phyloP scores from a whole-genome alignment of 345 rosid species.

The Chamaenerion angustifolium region DNA sequence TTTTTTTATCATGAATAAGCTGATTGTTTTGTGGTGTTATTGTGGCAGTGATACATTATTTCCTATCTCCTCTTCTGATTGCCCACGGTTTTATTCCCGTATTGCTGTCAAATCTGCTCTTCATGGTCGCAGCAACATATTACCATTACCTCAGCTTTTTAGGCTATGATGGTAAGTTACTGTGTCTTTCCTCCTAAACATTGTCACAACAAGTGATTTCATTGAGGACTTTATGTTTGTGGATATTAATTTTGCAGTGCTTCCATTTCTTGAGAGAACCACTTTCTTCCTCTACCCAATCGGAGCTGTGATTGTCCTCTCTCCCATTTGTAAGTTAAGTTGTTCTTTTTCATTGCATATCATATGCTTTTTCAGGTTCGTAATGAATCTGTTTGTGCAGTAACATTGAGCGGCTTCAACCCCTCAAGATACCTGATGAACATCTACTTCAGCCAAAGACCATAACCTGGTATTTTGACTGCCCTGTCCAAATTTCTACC shows the following conservation, averaged over 20 bases:
- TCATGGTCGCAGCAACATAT: slow-evolving; percentile 85
- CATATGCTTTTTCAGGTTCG: background rate
- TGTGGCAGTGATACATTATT: slow-evolving; percentile 78
- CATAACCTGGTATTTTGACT: too few species aligned
- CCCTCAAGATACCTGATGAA: slow-evolving; percentile 96
- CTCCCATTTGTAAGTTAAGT: slow-evolving; percentile 80
- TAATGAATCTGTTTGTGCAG: slow-evolving; percentile 30
- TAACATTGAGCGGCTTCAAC: slow-evolving; percentile 88
- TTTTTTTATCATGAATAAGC: too few species aligned
- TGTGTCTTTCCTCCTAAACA: background rate
- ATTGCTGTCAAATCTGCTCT: slow-evolving; percentile 75
- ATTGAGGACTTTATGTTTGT: too few species aligned
- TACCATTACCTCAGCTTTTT: slow-evolving; percentile 97
- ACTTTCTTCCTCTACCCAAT: slow-evolving; percentile 95
- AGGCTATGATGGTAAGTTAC: slow-evolving; percentile 80
- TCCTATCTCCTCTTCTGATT: slow-evolving; percentile 72
- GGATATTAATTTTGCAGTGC: slow-evolving; percentile 34
- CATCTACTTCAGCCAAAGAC: slow-evolving; percentile 68
- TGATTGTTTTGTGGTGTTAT: slow-evolving; percentile 3
- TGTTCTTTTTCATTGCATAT: background rate
- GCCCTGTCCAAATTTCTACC: too few species aligned
- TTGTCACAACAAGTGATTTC: too few species aligned
- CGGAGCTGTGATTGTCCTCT: slow-evolving; percentile 58
- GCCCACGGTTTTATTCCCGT: slow-evolving; percentile 84
- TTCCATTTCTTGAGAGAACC: slow-evolving; percentile 95